phyloP scores from a whole-genome alignment of 768 basidiomycete species.

The Xanthoconium stramineum region DNA sequence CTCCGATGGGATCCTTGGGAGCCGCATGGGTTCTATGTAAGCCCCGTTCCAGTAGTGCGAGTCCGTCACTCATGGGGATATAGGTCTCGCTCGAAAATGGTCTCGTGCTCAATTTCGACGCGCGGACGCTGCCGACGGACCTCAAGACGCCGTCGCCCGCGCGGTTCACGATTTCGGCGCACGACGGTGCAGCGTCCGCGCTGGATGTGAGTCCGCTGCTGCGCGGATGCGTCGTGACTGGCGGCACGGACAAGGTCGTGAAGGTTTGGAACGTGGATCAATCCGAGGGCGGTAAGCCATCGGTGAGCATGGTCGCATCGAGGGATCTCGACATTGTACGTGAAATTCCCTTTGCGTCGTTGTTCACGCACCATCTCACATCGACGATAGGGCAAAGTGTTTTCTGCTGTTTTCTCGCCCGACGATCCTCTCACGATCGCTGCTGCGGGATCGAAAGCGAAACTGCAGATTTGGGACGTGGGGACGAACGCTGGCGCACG shows the following conservation, averaged over 20 bases:
- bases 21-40: slow-evolving; percentile 77
- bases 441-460: slow-evolving; percentile 91
- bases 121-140: slow-evolving; percentile 72
- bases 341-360: slow-evolving; percentile 10
- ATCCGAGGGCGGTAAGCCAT: slow-evolving; percentile 56
- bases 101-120: slow-evolving; percentile 88
- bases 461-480: slow-evolving; percentile 94
- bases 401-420: slow-evolving; percentile 87
- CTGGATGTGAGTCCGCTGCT: slow-evolving; percentile 91
- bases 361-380: neutral
- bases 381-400: slow-evolving; percentile 82
- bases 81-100: slow-evolving; percentile 96
- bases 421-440: slow-evolving; percentile 93
- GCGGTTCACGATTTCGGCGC: slow-evolving; percentile 88
- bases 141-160: slow-evolving; percentile 62
- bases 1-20: slow-evolving; percentile 97
- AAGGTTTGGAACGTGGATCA: slow-evolving; percentile 95
- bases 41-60: slow-evolving; percentile 24
- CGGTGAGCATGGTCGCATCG: slow-evolving; percentile 80
- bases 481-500: slow-evolving; percentile 79
- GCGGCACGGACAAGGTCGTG: slow-evolving; percentile 92
- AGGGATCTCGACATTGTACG: slow-evolving; percentile 88
- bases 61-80: neutral
- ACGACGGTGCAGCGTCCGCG: slow-evolving; percentile 86
- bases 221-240: slow-evolving; percentile 87